Evolutionary conservation across 2,329 filamentous ascomycete species (phyloP), one percentile per base, ranked within the genome.

Genomic region (Microdochium paspali): DNA sequence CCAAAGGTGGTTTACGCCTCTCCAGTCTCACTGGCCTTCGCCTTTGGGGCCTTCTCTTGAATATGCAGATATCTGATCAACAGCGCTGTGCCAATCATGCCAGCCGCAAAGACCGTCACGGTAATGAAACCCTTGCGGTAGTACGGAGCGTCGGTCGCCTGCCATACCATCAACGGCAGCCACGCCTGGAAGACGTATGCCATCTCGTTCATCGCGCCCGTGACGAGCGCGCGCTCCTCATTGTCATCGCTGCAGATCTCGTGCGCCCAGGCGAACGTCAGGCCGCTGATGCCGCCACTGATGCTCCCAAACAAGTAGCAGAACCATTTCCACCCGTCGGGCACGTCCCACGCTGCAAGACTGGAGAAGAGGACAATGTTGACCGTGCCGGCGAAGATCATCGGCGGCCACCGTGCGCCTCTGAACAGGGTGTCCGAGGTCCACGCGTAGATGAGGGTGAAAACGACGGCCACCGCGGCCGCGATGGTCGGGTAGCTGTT

Each of bases 151-250:
- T 84, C 79, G 0, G 80, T 69, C 56, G 82, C 77, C 62, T 80
- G 76, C 82, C 81, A 85, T 10, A 84, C 72, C 9, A 84, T 58
- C 26, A 84, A 69, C 6, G 84, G 84, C 39, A 87, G 59, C 82
- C 82, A 87, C 0, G 82, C 79, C 56, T 86, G 81, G 40, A 87
- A 63, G 1, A 85, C 80, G 50, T 85, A 85, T 0, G 81, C 82
- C 66, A 86, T 74, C 57, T 83, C 75, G 50, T 86, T 87, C 79
- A 86, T 86, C 15, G 70, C 65, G 0, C 71, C 82, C 1, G 82
- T 73, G 1, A 86, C 80, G 3, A 87, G 66, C 0, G 83, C 81
- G 10, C 82, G 68, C 63, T 86, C 82, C 60, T 87, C 82, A 47
- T 81, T 74, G 50, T 74, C 70, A 10, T 67, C 69, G 31, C 61